phyloP scores from a whole-genome alignment of 2,329 filamentous ascomycete genomes.

The Juglanconis sp. region DNA sequence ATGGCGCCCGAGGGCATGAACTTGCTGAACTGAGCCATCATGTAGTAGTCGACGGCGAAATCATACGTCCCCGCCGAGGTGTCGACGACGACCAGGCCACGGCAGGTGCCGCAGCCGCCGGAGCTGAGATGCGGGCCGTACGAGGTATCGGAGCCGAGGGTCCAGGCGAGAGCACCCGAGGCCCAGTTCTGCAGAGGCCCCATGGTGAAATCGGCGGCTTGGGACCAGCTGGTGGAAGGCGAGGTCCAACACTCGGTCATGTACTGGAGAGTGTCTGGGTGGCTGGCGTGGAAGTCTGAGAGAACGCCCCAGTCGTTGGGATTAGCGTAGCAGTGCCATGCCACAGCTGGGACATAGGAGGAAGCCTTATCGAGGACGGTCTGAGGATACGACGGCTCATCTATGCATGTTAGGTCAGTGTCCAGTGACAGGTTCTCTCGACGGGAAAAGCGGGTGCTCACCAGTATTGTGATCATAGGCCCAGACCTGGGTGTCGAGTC shows the following conservation, averaged over 20 bases:
- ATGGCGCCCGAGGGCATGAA: constrained; percentile 45
- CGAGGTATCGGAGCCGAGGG: constrained; percentile 39
- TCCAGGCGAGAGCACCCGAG: constrained; percentile 42
- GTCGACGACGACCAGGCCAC: constrained; percentile 56
- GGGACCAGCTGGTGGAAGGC: constrained; percentile 32
- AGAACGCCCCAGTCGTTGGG: constrained; percentile 35
- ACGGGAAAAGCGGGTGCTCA: constrained; percentile 10
- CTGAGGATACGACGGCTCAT: constrained; percentile 33
- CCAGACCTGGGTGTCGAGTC: constrained; percentile 44
- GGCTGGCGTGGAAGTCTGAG: constrained; percentile 36
- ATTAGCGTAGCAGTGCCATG: constrained; percentile 41
- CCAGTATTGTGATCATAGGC: constrained; percentile 39
- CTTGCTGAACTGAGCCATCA: constrained; percentile 49
- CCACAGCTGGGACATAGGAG: constrained; percentile 31
- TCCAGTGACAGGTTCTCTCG: neutral
- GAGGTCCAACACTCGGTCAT: constrained; percentile 48
- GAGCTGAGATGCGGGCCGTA: constrained; percentile 41
- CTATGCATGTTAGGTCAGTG: constrained; percentile 10
- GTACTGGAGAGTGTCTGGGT: constrained; percentile 39
- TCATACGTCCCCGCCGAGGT: constrained; percentile 39
- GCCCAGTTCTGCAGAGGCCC: constrained; percentile 49
- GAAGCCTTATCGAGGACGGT: constrained; percentile 34
- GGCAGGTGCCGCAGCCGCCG: constrained; percentile 39
- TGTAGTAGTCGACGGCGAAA: constrained; percentile 49
- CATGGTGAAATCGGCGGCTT: constrained; percentile 41